Conservation (phyloP, 495 filamentous ascomycete genomes). For the Hyphodiscus hymeniophilus region DNA sequence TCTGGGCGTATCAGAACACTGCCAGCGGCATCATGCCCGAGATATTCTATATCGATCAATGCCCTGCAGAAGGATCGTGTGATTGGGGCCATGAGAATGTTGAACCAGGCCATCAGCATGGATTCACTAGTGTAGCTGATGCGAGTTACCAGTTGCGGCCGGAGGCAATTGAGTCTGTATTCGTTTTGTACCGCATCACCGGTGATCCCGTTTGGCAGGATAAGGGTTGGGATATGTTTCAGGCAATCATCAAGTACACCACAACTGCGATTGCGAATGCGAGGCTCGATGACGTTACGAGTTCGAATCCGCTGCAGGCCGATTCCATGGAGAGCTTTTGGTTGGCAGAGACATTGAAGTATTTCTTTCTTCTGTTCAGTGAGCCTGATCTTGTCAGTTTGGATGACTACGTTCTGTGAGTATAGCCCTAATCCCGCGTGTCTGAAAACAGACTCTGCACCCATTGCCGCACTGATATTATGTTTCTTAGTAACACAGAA, state of each 20-base stretch:
- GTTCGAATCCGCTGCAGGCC: slow-evolving; percentile 19
- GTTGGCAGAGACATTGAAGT: slow-evolving; percentile 78
- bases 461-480: too few species aligned
- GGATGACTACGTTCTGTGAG: slow-evolving; percentile 29
- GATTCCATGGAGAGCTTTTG: slow-evolving; percentile 53
- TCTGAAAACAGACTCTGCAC: too few species aligned
- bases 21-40: slow-evolving; percentile 85
- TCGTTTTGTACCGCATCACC: slow-evolving; percentile 49
- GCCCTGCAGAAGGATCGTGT: slow-evolving; percentile 53
- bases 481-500: too few species aligned
- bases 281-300: slow-evolving; percentile 26
- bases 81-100: slow-evolving; percentile 66
- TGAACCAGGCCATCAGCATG: too few species aligned
- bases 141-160: slow-evolving; percentile 27
- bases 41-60: slow-evolving; percentile 43
- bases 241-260: slow-evolving; percentile 31
- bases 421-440: too few species aligned
- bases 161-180: slow-evolving; percentile 54
- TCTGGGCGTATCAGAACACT: slow-evolving; percentile 76
- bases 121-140: slow-evolving; percentile 43
- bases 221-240: slow-evolving; percentile 50
- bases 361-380: slow-evolving; percentile 83
- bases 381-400: slow-evolving; percentile 56
- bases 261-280: slow-evolving; percentile 34
- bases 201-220: slow-evolving; percentile 41